Percentiles rank a stretch among this genome's conserved stretches.
Conservation (phyloP, 768 basidiomycete genomes). For the Tephrocybe sp. region DNA sequence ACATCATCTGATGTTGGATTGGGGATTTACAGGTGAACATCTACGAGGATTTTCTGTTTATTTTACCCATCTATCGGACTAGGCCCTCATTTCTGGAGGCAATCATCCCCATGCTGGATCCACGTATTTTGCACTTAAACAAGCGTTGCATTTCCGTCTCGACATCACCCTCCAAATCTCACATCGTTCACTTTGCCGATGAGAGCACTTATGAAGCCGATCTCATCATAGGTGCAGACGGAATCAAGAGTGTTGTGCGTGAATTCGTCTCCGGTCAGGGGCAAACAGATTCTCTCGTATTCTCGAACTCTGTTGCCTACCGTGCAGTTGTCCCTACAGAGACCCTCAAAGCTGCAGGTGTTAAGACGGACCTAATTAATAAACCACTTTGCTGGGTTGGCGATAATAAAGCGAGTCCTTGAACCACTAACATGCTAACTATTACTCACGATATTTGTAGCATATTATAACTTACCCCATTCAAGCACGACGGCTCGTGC, state of each 20-base stretch:
- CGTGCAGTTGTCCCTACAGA: conserved; percentile 44
- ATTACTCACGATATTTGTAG: conserved; percentile 24
- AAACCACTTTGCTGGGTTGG: conserved; percentile 44
- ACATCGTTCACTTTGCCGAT: conserved; percentile 45
- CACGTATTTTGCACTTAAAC: conserved; percentile 42
- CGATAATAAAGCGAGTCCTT: conserved; percentile 37
- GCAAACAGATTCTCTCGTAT: conserved; percentile 28
- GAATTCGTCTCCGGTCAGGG: conserved; percentile 27
- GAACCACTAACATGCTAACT: background rate
- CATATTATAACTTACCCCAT: conserved; percentile 55
- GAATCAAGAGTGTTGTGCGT: conserved; percentile 48
- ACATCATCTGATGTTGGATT: conserved; percentile 35
- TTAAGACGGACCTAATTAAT: conserved; percentile 37
- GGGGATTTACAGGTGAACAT: conserved; percentile 47
- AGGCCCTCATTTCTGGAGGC: conserved; percentile 53
- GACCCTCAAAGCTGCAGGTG: conserved; percentile 37
- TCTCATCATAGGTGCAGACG: conserved; percentile 51
- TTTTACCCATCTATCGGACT: too few species aligned
- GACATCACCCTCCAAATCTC: conserved; percentile 21
- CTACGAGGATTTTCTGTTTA: too few species aligned
- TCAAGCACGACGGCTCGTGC: conserved; percentile 37
- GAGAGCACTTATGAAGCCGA: conserved; percentile 44
- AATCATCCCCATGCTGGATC: conserved; percentile 40
- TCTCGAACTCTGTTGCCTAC: conserved; percentile 47
- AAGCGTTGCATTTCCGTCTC: conserved; percentile 45